phyloP scores from a whole-genome alignment of 1,284 basidiomycete genomes.

The Cutaneotrichosporon cutaneum region DNA sequence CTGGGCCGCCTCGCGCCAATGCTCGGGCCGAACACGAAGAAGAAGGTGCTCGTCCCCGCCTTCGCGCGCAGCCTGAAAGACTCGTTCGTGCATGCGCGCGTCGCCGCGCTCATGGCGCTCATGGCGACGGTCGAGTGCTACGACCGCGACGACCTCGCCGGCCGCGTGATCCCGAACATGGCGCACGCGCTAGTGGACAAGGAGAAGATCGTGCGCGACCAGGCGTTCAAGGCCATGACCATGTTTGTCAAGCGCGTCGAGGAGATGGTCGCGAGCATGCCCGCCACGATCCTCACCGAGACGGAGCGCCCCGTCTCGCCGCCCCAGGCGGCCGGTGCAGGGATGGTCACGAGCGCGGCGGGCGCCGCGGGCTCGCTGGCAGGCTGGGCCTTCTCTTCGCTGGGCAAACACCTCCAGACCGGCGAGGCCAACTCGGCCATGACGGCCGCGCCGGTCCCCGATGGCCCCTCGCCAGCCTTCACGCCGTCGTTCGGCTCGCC shows the following conservation, averaged over 20 bases:
- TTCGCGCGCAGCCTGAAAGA: slow-evolving; percentile 90
- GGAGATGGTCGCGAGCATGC: slow-evolving; percentile 72
- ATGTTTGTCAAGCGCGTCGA: slow-evolving; percentile 83
- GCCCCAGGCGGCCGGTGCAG: slow-evolving; percentile 40
- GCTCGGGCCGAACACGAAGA: slow-evolving; percentile 82
- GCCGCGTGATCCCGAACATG: slow-evolving; percentile 82
- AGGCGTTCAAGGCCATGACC: slow-evolving; percentile 87
- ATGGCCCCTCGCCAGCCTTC: slow-evolving; percentile 6
- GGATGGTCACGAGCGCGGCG: slow-evolving; percentile 76
- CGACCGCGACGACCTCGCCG: slow-evolving; percentile 81
- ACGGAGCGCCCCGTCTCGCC: slow-evolving; percentile 41
- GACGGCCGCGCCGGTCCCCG: slow-evolving; percentile 37
- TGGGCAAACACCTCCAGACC: slow-evolving; percentile 74
- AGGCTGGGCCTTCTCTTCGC: slow-evolving; percentile 87
- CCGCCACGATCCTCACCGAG: slow-evolving; percentile 61
- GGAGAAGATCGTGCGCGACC: slow-evolving; percentile 90
- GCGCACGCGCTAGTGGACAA: slow-evolving; percentile 77
- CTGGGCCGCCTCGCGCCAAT: slow-evolving; percentile 86
- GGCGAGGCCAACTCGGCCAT: slow-evolving; percentile 71
- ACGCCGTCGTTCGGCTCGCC: slow-evolving; percentile 15
- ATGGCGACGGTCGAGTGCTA: slow-evolving; percentile 93
- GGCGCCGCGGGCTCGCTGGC: slow-evolving; percentile 87
- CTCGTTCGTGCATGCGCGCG: slow-evolving; percentile 85
- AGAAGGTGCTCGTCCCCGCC: slow-evolving; percentile 92
- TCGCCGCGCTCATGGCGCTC: slow-evolving; percentile 92